Evolutionary conservation across 345 rosid species (phyloP).

Genomic region (Clarkia xantiana): DNA sequence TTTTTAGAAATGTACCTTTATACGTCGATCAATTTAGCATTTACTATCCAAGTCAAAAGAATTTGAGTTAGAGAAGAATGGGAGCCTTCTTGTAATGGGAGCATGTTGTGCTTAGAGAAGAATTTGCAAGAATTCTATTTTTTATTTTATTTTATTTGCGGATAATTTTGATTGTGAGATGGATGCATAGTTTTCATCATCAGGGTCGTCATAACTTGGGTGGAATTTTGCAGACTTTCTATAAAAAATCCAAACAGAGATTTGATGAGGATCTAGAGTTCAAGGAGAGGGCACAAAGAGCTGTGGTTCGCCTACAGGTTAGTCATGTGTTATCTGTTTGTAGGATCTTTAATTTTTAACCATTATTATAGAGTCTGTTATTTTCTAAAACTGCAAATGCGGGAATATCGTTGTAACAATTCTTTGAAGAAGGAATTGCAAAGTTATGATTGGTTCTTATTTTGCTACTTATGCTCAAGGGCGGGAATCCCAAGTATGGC

Average conservation of each 20-base stretch:
- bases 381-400: too few relatives aligned
- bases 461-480: constrained; percentile 25
- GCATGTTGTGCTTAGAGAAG: too few relatives aligned
- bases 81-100: too few relatives aligned
- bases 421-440: neutral
- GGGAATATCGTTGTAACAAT: too few relatives aligned
- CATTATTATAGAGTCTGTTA: too few relatives aligned
- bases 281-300: constrained; percentile 83
- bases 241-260: constrained; percentile 63
- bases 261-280: constrained; percentile 61
- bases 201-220: constrained; percentile 12
- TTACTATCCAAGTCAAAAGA: too few relatives aligned
- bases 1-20: too few relatives aligned
- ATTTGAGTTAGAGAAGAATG: too few relatives aligned
- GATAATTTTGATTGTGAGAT: neutral
- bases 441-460: neutral
- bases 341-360: too few relatives aligned
- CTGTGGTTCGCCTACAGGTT: constrained; percentile 94
- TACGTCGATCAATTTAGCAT: too few relatives aligned
- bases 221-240: constrained; percentile 39
- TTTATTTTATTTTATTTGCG: neutral
- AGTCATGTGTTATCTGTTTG: constrained; percentile 1
- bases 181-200: neutral
- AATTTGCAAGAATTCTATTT: too few relatives aligned
- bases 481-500: constrained; percentile 66